Conservation (phyloP, 2,329 filamentous ascomycete species). For the Fusarium redolens region DNA sequence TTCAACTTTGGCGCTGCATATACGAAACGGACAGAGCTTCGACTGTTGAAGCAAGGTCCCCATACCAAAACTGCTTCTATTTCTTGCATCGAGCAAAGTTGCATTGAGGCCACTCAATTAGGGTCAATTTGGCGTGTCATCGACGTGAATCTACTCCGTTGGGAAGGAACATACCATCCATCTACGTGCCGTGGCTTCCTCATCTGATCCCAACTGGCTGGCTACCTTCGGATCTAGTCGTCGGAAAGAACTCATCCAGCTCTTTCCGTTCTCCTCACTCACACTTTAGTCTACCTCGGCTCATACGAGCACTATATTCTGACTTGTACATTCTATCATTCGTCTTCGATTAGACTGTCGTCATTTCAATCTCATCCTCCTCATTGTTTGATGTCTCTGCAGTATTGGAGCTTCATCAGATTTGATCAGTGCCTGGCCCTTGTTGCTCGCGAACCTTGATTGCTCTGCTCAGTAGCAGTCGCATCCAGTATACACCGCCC, state of each 20-base stretch:
- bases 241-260: slow-evolving; percentile 9
- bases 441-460: slow-evolving; percentile 17
- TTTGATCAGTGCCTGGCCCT: slow-evolving; percentile 23
- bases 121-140: slow-evolving; percentile 11
- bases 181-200: slow-evolving; percentile 12
- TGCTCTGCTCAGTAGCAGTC: slow-evolving; percentile 30
- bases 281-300: slow-evolving; percentile 22
- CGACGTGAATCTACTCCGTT: background rate
- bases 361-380: background rate
- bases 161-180: slow-evolving; percentile 19
- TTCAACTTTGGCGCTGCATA: slow-evolving; percentile 1
- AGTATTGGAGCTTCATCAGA: slow-evolving; percentile 40
- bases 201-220: slow-evolving; percentile 26
- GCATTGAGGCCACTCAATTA: background rate
- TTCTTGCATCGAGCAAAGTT: slow-evolving; percentile 1
- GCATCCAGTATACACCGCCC: slow-evolving; percentile 1
- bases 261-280: slow-evolving; percentile 27
- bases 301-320: slow-evolving; percentile 25
- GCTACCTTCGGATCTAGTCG: slow-evolving; percentile 1
- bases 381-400: slow-evolving; percentile 41
- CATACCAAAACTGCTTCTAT: background rate
- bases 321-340: slow-evolving; percentile 19
- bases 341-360: background rate
- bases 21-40: background rate
- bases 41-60: background rate